Conservation (phyloP, 208 protist genomes). For the Acanthamoeba healyi region DNA sequence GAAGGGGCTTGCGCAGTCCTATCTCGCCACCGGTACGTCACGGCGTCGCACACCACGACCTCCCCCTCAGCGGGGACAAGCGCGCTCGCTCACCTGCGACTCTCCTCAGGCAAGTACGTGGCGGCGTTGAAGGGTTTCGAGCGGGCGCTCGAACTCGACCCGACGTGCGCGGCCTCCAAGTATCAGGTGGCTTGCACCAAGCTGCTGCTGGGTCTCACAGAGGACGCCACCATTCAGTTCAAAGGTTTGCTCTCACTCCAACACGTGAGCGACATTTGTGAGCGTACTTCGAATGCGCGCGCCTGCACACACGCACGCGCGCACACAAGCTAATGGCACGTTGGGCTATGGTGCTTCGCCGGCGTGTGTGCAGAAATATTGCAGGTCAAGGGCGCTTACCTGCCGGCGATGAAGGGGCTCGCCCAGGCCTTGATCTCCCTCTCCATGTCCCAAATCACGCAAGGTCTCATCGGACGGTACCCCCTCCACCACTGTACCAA, state of each 20-base stretch:
- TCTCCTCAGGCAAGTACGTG: constrained; percentile 65
- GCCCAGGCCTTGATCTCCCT: constrained; percentile 51
- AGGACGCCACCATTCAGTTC: constrained; percentile 49
- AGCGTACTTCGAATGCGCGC: too few species aligned
- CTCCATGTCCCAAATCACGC: not conserved
- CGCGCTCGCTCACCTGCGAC: too few species aligned
- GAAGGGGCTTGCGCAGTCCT: constrained; percentile 54
- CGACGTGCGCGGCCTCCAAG: not conserved
- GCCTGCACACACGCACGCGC: too few species aligned
- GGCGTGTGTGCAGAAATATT: not conserved
- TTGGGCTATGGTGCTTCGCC: too few species aligned
- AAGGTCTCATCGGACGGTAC: constrained; percentile 32
- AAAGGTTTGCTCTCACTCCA: not conserved
- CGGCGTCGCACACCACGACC: too few species aligned
- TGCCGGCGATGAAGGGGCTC: constrained; percentile 43
- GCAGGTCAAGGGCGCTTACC: not conserved
- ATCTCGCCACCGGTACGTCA: constrained; percentile 31
- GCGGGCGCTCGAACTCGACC: constrained; percentile 45
- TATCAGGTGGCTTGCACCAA: constrained; percentile 50
- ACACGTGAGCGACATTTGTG: not conserved
- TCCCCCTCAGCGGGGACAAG: too few species aligned
- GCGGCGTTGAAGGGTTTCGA: constrained; percentile 68
- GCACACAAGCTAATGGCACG: too few species aligned
- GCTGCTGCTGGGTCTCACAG: constrained; percentile 39
- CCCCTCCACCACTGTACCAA: too few species aligned